These are phyloP conservation scores for Xerocomus amazonicus DNA, from an alignment of 1,284 basidiomycete species.

Conservation along the genomic window DNA sequence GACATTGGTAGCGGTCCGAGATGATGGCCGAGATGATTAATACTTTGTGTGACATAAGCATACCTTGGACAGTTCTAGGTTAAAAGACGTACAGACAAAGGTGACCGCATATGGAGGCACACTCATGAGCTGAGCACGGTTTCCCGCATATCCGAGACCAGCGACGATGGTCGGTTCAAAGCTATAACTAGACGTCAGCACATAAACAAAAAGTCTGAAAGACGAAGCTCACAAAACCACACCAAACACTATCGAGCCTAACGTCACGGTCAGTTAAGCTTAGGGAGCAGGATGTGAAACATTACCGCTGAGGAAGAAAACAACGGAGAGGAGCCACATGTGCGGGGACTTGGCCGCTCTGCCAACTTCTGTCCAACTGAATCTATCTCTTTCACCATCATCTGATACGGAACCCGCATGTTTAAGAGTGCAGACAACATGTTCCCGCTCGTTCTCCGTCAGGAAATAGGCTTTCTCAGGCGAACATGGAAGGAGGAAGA, in stretches of 20 bases:
- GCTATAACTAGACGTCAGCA: background rate
- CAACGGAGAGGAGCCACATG: slow-evolving; percentile 24
- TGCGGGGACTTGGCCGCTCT: slow-evolving; percentile 38
- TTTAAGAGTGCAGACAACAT: slow-evolving; percentile 32
- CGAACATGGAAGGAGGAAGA: slow-evolving; percentile 51
- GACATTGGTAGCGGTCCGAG: background rate
- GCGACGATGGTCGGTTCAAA: background rate
- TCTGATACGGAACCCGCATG: slow-evolving; percentile 33
- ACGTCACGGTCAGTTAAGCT: slow-evolving; percentile 10
- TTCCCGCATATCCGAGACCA: background rate
- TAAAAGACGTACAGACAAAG: background rate
- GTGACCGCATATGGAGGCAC: slow-evolving; percentile 1
- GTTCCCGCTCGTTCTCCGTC: slow-evolving; percentile 39
- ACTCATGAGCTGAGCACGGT: slow-evolving; percentile 1
- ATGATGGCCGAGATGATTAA: background rate
- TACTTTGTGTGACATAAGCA: background rate
- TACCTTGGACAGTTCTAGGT: background rate
- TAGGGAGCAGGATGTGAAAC: background rate
- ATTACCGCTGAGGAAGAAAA: slow-evolving; percentile 31
- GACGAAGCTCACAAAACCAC: background rate
- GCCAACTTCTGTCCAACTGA: slow-evolving; percentile 38
- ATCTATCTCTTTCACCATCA: slow-evolving; percentile 32
- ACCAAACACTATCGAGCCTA: background rate
- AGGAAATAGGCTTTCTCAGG: slow-evolving; percentile 43
- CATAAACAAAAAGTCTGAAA: no score